Base-by-base conservation (phyloP, 371 early-diverging fungal species). In the Apophysomyces sp. region DNA sequence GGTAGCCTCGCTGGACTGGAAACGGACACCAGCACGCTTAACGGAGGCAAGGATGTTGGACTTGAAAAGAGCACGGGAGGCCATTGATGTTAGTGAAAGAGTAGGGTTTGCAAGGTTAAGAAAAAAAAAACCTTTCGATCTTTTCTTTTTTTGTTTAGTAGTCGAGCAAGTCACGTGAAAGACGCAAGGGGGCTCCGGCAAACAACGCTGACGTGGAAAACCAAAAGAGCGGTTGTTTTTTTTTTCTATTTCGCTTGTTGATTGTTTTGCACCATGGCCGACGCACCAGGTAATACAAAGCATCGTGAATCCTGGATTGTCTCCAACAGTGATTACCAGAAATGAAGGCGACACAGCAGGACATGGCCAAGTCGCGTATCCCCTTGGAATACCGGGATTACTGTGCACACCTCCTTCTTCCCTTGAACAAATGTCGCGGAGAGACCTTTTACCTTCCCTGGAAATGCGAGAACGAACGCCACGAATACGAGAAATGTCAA, bases 401-500 rank as follows among this genome's bases (percentile, higher is more conserved):
- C 76, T 98, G 98, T 76, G 92, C 97, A 31, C 91, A 95, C 67
- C 77, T 96, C 58, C 83, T 94, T 52, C 89, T 94, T 58, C 91
- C 90, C 28, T 79, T 97, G 51, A 95, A 96, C 89, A 89, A 93
- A 72, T 97, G 98, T 81, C 84, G 96, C 49, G 84, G 84, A 60
- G 89, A 89, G 59, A 91, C 87, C 63, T 89, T 84, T 68, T 96
- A 92, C 73, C 69, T 94, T 65, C 95, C 96, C 37, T 96, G 95
- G 95, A 91, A 91, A 78, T 97, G 98, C 79, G 90, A 89, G 67
- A 87, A 88, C 67, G 94, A 96, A 81, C 81, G 92, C 51, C 92
- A 95, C 61, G 86, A 85, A 29, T 96, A 94, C 77, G 92, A 92
- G 76, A 94, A 95, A 76, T 97, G 98, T 74, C 94, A 95, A 87